These are phyloP conservation scores for Mycena latifolia DNA, from an alignment of 768 basidiomycete genomes.

Conservation along the genomic window DNA sequence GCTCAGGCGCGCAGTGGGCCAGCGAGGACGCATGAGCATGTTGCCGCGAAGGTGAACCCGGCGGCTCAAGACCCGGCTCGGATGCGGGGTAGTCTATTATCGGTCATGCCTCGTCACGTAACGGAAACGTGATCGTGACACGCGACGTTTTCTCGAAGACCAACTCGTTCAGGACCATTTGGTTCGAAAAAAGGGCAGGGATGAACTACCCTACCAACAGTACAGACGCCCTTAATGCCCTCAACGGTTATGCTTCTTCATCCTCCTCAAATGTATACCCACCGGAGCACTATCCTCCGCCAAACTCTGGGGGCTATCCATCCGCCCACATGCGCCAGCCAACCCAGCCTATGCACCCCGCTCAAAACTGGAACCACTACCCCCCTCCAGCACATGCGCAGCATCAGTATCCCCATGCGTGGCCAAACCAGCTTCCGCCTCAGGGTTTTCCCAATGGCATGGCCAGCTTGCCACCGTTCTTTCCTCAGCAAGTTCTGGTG, in stretches of 20 bases:
- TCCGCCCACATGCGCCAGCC: conserved; percentile 8
- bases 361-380: conserved; percentile 33
- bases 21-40: no score
- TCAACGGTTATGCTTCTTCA: neutral
- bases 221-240: neutral
- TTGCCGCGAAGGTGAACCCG: no score
- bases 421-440: conserved; percentile 49
- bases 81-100: no score
- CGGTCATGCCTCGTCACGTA: no score
- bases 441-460: conserved; percentile 38
- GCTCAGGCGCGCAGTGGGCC: no score
- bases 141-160: no score
- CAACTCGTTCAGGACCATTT: no score
- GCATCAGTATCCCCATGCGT: conserved; percentile 45
- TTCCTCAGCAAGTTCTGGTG: conserved; percentile 68
- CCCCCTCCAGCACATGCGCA: conserved; percentile 48
- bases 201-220: conserved; percentile 10
- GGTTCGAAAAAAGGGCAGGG: no score
- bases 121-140: no score
- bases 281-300: conserved; percentile 3
- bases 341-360: conserved; percentile 36
- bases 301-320: conserved; percentile 11
- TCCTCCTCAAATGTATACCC: conserved; percentile 11
- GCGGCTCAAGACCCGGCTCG: no score
- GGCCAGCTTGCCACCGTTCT: conserved; percentile 41